phyloP scores from a whole-genome alignment of 2,329 filamentous ascomycete species.

The Cladophialophora carrionii region DNA sequence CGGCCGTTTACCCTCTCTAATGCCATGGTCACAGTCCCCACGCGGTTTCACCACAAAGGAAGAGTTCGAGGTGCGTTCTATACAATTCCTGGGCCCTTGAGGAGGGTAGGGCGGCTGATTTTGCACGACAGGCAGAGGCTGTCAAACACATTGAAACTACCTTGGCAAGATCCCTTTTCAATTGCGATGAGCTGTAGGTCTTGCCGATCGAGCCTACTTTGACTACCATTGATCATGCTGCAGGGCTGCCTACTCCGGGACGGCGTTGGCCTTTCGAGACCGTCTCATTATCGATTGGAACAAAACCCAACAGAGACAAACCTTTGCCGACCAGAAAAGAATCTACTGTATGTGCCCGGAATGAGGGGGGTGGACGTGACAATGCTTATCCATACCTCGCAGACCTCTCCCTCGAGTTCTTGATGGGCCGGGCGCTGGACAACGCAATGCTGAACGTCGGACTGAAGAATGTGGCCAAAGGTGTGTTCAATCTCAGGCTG shows the following conservation, averaged over 20 bases:
- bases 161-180: constrained; percentile 92
- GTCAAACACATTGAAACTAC: constrained; percentile 96
- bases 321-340: constrained; percentile 84
- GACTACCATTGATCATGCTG: constrained; percentile 23
- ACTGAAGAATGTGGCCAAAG: constrained; percentile 78
- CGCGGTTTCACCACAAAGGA: constrained; percentile 76
- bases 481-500: constrained; percentile 54
- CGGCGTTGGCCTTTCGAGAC: constrained; percentile 89
- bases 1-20: constrained; percentile 15
- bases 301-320: constrained; percentile 95
- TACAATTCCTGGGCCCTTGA: constrained; percentile 8
- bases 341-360: constrained; percentile 70
- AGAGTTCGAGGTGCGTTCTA: constrained; percentile 65
- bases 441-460: constrained; percentile 98
- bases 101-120: background rate
- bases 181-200: constrained; percentile 80
- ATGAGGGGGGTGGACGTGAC: background rate
- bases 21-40: constrained; percentile 54
- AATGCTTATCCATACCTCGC: constrained; percentile 22
- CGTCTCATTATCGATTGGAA: constrained; percentile 96
- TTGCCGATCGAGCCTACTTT: background rate
- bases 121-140: constrained; percentile 67
- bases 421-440: constrained; percentile 95
- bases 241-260: constrained; percentile 84
- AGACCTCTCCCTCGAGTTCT: constrained; percentile 92